Evolutionary conservation across 495 filamentous ascomycete genomes (phyloP), one percentile per base, ranked within the genome.

Genomic region (Penicillium dipodomyicola): DNA sequence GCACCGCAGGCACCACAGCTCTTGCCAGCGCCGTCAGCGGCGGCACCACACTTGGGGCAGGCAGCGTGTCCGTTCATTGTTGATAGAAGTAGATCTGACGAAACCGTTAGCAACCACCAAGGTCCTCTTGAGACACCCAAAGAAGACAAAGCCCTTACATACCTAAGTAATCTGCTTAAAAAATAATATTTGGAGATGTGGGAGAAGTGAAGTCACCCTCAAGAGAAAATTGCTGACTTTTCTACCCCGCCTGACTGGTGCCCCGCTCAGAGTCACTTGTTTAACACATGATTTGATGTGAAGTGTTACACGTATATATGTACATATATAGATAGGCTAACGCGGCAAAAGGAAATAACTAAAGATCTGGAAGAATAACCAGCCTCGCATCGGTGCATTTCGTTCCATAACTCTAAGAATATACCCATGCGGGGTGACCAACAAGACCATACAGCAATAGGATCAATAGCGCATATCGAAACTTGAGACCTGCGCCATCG

Each of bases 21-120:
- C 72, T 76, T 76, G 30, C 25, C 49, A 10, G 55, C 52, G 32
- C 67, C 64, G 11, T 33, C 12, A 42, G 68, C 58, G 39, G 62
- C 22, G 39, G 67, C 60, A 59, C 67, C 62, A 58, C 73, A 76
- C 57, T 68, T 73, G 56, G 73, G 73, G 65, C 73, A 76, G 53
- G 48, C 42, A 46, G 60, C 25, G 69, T 73, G 70, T 49, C 54
- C 65, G 52, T 64, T 64, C 64, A 69, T 69, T 42, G 44, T 32
- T 59, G 48, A 29, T 53, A n/a, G 45, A 46, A 45, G 30, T 33
- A 33, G 55, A 19, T 58, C 46, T 40, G 27, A 23, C 22, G 12
- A 17, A 17, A 10, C 5, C 1, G 25, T 52, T 46, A 45, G 48
- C 7, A 30, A 40, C 54, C 45, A 49, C 44, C 37, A 6, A 23